A percentile compares a stretch with the other conserved stretches of the same genome.
Conservation (phyloP, 495 filamentous ascomycete species). For the Darksidea phi region DNA sequence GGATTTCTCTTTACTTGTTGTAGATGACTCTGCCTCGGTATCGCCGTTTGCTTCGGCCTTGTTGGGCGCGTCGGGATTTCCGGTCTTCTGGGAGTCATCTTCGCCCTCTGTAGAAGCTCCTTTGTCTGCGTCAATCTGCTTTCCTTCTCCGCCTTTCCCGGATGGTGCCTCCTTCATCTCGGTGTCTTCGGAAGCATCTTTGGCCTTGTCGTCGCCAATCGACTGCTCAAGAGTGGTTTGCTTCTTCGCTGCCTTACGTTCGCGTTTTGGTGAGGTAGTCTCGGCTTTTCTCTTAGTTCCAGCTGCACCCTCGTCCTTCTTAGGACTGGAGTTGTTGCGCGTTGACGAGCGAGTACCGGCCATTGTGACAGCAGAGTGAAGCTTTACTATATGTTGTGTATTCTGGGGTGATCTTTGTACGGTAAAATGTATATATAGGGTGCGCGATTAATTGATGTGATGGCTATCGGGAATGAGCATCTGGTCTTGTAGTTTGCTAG, state of each 20-base stretch:
- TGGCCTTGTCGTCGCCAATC: constrained; percentile 22
- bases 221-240: constrained; percentile 46
- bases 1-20: constrained; percentile 3
- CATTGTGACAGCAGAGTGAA: constrained; percentile 1
- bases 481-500: neutral
- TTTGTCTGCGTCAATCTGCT: neutral
- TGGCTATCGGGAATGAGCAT: neutral
- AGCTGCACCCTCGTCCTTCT: constrained; percentile 8
- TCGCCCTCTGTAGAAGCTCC: neutral
- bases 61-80: neutral
- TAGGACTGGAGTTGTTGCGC: constrained; percentile 6
- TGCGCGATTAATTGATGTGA: neutral
- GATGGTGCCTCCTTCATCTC: constrained; percentile 23
- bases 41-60: constrained; percentile 6
- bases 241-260: constrained; percentile 37
- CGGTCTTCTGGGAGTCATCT: neutral
- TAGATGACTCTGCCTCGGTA: constrained; percentile 5
- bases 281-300: constrained; percentile 45
- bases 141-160: constrained; percentile 1
- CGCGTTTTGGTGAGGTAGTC: constrained; percentile 33
- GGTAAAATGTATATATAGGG: too few relatives aligned
- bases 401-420: neutral
- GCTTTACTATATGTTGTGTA: neutral
- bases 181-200: constrained; percentile 25
- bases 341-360: constrained; percentile 21